phyloP scores from a whole-genome alignment of 352 stramenopile genomes.

The Lagenidium giganteum region DNA sequence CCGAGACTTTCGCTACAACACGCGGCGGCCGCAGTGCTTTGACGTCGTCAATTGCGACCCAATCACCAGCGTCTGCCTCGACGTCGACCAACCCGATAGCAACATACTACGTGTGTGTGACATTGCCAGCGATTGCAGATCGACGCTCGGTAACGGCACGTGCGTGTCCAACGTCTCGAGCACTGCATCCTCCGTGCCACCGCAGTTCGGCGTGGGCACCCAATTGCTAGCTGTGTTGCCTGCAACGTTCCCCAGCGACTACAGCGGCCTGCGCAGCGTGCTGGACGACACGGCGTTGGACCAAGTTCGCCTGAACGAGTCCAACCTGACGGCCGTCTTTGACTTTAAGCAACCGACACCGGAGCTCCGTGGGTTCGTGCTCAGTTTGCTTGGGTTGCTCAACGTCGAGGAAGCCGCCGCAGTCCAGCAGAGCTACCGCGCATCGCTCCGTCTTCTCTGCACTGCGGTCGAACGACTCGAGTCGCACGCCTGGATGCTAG shows the following conservation, averaged over 20 bases:
- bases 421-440: conserved; percentile 27
- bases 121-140: conserved; percentile 28
- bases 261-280: conserved; percentile 15
- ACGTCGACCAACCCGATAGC: conserved; percentile 1
- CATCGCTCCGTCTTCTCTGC: conserved; percentile 44
- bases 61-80: conserved; percentile 22
- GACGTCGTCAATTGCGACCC: conserved; percentile 48
- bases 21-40: conserved; percentile 51
- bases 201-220: not conserved
- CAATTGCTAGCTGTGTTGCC: no score
- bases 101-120: conserved; percentile 44
- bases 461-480: conserved; percentile 45
- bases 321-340: conserved; percentile 10
- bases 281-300: conserved; percentile 25
- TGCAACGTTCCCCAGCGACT: conserved; percentile 27
- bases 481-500: conserved; percentile 51
- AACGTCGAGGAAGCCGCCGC: conserved; percentile 56
- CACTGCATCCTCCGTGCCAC: no score
- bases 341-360: conserved; percentile 29
- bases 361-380: conserved; percentile 47
- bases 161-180: conserved; percentile 24
- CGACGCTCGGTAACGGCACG: conserved; percentile 42
- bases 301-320: conserved; percentile 3
- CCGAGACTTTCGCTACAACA: conserved; percentile 59
- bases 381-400: conserved; percentile 62